A percentile compares a stretch with the other conserved stretches of the same genome.
Conservation (phyloP, 805 yeast genomes). For the Candida lessepsii region DNA sequence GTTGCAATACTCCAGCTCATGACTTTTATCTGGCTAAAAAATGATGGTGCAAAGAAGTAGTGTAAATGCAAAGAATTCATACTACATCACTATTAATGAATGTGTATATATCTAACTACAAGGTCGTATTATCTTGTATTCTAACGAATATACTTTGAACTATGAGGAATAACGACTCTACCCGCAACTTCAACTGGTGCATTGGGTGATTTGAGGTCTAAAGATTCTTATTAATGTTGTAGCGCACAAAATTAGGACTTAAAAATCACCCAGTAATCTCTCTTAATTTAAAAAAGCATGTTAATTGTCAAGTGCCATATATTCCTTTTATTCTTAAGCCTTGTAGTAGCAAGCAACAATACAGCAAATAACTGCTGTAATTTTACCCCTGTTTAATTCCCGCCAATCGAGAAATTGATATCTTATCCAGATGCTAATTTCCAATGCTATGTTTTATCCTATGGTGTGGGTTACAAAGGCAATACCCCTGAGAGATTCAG, state of each 20-base stretch:
- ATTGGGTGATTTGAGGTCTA: too few species aligned
- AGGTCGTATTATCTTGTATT: too few species aligned
- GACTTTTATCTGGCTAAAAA: too few species aligned
- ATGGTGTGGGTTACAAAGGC: conserved; percentile 4
- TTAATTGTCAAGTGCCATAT: not conserved
- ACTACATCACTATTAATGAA: too few species aligned
- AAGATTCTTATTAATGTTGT: too few species aligned
- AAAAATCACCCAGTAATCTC: conserved; percentile 1
- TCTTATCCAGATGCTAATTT: conserved; percentile 4
- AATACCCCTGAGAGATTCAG: conserved; percentile 5
- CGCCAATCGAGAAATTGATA: conserved; percentile 1
- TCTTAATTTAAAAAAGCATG: not conserved
- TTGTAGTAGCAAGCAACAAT: conserved; percentile 2
- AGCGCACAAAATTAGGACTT: too few species aligned
- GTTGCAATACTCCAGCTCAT: conserved; percentile 10
- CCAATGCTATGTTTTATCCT: conserved; percentile 1
- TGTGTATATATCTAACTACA: too few species aligned
- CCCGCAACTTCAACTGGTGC: too few species aligned
- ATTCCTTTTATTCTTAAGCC: not conserved
- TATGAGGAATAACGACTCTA: too few species aligned
- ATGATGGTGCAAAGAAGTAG: too few species aligned
- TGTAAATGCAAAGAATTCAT: too few species aligned
- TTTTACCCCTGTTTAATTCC: conserved; percentile 1
- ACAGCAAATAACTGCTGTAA: conserved; percentile 1
- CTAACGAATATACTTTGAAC: too few species aligned